phyloP scores from a whole-genome alignment of 2,329 filamentous ascomycete species.

The Aureobasidium melanogenum region DNA sequence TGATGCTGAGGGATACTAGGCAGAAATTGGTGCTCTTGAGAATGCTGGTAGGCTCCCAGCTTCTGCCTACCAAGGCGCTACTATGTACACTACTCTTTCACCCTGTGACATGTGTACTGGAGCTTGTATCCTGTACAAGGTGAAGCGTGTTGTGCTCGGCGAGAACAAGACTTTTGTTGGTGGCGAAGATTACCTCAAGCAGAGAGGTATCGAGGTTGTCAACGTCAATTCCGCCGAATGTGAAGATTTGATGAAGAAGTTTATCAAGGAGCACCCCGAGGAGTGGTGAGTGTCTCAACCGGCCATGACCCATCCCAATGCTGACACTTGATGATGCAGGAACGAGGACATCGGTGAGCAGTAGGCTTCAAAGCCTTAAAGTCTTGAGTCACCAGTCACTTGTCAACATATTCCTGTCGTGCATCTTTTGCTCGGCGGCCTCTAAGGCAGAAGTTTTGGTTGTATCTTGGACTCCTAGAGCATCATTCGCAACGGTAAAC shows the following conservation, averaged over 20 bases:
- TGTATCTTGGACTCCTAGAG: conserved; percentile 22
- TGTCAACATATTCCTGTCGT: conserved; percentile 26
- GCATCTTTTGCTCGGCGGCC: conserved; percentile 26
- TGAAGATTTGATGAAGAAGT: conserved; percentile 59
- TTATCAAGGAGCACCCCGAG: conserved; percentile 62
- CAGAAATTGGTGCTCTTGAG: conserved; percentile 67
- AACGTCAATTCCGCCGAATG: conserved; percentile 59
- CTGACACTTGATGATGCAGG: conserved; percentile 19
- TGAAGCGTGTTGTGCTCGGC: conserved; percentile 64
- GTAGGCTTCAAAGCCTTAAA: conserved; percentile 10
- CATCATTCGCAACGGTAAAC: conserved; percentile 21
- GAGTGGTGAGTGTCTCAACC: conserved; percentile 48
- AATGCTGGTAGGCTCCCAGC: conserved; percentile 64
- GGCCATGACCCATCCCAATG: background rate
- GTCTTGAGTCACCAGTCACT: conserved; percentile 24
- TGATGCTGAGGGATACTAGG: conserved; percentile 36
- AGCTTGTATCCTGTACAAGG: conserved; percentile 66
- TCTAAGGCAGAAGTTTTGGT: conserved; percentile 17
- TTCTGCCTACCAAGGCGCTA: conserved; percentile 51
- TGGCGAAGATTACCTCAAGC: conserved; percentile 60
- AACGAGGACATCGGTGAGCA: conserved; percentile 31
- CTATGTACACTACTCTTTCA: conserved; percentile 71
- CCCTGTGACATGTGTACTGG: conserved; percentile 79
- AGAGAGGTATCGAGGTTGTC: conserved; percentile 63
- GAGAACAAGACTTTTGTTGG: conserved; percentile 70